These are phyloP conservation scores for Glycine soja DNA, from an alignment of 306 rosid genomes.

Conservation along the genomic window DNA sequence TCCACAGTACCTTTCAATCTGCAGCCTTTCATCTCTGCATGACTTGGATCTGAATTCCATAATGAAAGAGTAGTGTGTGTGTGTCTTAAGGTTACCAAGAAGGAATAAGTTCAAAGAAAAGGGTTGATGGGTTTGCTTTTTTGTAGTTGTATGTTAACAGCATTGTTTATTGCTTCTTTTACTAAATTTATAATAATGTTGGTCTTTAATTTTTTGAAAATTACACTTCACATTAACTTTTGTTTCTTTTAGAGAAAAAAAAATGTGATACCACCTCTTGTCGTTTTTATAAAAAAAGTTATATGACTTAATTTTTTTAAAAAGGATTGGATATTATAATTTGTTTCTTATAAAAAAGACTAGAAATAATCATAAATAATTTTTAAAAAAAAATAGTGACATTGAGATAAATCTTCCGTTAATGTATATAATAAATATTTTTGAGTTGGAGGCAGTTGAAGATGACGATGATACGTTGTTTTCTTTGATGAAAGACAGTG, in stretches of 20 bases:
- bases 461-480: constrained; percentile 32
- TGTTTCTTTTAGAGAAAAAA: neutral
- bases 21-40: constrained; percentile 63
- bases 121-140: constrained; percentile 40
- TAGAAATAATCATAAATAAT: no score
- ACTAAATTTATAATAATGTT: neutral
- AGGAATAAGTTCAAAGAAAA: neutral
- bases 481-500: constrained; percentile 19
- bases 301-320: no score
- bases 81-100: neutral
- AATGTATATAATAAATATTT: neutral
- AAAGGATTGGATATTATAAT: no score
- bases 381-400: neutral
- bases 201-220: no score
- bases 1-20: constrained; percentile 62
- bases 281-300: no score
- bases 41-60: constrained; percentile 82
- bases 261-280: neutral
- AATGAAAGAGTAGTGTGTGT: neutral
- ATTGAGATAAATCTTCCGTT: neutral
- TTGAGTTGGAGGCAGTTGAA: constrained; percentile 39
- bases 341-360: no score
- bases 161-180: neutral
- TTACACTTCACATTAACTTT: neutral
- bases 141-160: neutral